Evolutionary conservation across 306 rosid species (phyloP).

Genomic region (Pyrus pyrifolia): DNA sequence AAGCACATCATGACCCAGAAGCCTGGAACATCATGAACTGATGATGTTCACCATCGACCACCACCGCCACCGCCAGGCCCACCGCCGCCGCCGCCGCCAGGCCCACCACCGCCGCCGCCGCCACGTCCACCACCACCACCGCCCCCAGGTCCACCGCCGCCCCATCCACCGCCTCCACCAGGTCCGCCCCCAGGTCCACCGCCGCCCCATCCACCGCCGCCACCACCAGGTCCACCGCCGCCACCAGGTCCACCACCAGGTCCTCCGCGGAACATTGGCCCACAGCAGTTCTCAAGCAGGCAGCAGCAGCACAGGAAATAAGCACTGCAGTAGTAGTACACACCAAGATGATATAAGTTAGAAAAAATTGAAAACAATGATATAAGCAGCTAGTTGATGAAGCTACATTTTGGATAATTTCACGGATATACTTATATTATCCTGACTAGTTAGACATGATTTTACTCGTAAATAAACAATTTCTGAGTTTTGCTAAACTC

Average conservation of each 20-base stretch:
- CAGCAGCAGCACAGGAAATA: constrained; percentile 55
- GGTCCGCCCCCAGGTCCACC: no score
- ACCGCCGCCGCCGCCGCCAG: no score
- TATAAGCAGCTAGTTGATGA: neutral
- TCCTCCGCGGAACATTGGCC: constrained; percentile 28
- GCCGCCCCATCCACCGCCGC: no score
- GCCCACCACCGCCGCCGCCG: no score
- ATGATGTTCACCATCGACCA: neutral
- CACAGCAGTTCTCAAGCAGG: constrained; percentile 44
- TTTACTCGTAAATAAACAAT: no score
- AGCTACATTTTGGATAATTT: neutral
- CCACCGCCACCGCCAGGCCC: neutral
- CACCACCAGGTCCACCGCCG: no score
- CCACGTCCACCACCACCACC: no score
- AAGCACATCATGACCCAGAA: no score
- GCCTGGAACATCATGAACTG: neutral
- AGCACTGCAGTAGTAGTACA: constrained; percentile 12
- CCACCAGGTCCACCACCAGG: neutral
- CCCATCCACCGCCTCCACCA: no score
- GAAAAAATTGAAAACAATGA: neutral
- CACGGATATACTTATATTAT: no score
- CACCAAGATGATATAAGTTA: no score
- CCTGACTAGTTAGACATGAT: no score
- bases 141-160: neutral
- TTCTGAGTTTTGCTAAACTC: neutral